A percentile compares a stretch with the other conserved stretches of the same genome.
phyloP scores from a whole-genome alignment of 805 yeast genomes.

The Cyberlindnera euphorbiae region DNA sequence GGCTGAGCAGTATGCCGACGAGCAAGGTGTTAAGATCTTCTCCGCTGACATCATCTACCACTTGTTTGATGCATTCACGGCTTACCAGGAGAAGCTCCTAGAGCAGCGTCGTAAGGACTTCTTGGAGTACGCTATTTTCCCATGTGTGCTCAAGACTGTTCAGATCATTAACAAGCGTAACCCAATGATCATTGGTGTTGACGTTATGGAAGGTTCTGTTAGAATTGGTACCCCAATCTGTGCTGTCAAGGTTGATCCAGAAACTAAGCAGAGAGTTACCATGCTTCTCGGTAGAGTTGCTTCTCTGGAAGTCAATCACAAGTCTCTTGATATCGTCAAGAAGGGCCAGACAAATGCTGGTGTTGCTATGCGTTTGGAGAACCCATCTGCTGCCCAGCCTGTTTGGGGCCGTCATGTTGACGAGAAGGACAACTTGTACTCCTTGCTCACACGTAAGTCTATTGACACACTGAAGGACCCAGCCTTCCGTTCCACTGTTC shows the following conservation, averaged over 20 bases:
- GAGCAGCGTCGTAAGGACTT: constrained; percentile 89
- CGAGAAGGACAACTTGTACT: constrained; percentile 84
- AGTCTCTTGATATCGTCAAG: constrained; percentile 70
- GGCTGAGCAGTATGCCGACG: constrained; percentile 96
- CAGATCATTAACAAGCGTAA: constrained; percentile 97
- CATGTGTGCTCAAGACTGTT: constrained; percentile 89
- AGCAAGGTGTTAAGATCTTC: constrained; percentile 87
- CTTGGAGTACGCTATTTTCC: constrained; percentile 86
- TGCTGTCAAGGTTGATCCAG: constrained; percentile 86
- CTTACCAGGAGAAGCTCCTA: constrained; percentile 80
- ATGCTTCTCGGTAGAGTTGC: constrained; percentile 78
- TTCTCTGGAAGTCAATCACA: constrained; percentile 95
- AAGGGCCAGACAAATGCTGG: constrained; percentile 97
- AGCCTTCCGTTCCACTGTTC: constrained; percentile 91
- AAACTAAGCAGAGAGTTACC: constrained; percentile 66
- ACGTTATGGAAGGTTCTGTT: constrained; percentile 85
- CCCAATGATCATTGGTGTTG: constrained; percentile 99
- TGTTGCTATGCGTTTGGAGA: constrained; percentile 96
- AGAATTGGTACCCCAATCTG: constrained; percentile 93
- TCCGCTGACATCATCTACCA: constrained; percentile 96
- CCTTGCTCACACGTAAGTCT: constrained; percentile 83
- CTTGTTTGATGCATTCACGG: constrained; percentile 90
- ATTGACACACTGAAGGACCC: constrained; percentile 98
- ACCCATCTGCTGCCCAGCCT: constrained; percentile 89
- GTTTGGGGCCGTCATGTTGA: constrained; percentile 99